Conservation (phyloP, 768 basidiomycete species). For the Auriscalpium orientale region DNA sequence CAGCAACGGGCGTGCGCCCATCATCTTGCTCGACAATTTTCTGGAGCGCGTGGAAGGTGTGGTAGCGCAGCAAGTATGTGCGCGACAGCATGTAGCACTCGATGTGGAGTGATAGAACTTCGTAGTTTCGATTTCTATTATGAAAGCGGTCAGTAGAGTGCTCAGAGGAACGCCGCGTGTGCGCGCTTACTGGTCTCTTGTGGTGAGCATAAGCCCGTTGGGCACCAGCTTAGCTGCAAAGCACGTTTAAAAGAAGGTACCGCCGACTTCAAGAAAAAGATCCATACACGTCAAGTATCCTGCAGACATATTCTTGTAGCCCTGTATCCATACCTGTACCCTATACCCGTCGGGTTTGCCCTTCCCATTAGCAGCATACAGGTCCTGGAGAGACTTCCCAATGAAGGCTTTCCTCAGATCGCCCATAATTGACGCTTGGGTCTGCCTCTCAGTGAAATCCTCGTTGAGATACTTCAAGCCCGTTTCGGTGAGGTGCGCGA, state of each 20-base stretch:
- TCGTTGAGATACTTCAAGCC: constrained; percentile 34
- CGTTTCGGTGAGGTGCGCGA: constrained; percentile 42
- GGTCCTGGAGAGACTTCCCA: constrained; percentile 6
- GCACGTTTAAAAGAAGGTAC: not conserved
- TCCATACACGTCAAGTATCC: constrained; percentile 33
- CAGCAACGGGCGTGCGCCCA: constrained; percentile 21
- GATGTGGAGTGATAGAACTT: constrained; percentile 39
- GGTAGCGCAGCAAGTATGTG: constrained; percentile 47
- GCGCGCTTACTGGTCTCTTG: constrained; percentile 22
- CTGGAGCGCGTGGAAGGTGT: constrained; percentile 38
- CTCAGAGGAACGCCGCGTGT: not conserved
- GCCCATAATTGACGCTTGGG: constrained; percentile 26
- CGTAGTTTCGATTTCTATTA: constrained; percentile 35
- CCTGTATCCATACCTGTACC: constrained; percentile 37
- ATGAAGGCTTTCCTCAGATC: constrained; percentile 23
- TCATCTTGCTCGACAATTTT: constrained; percentile 32
- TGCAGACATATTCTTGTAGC: constrained; percentile 32
- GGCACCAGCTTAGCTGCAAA: constrained; percentile 22
- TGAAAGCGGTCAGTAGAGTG: not conserved
- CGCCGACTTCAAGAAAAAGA: not conserved
- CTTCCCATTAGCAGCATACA: constrained; percentile 10
- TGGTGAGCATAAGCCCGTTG: constrained; percentile 25
- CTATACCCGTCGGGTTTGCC: constrained; percentile 12
- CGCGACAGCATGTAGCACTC: constrained; percentile 33
- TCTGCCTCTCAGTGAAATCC: constrained; percentile 37